Evolutionary conservation across 805 yeast species (phyloP).

Genomic region (Zygotorulaspora chibaensis): DNA sequence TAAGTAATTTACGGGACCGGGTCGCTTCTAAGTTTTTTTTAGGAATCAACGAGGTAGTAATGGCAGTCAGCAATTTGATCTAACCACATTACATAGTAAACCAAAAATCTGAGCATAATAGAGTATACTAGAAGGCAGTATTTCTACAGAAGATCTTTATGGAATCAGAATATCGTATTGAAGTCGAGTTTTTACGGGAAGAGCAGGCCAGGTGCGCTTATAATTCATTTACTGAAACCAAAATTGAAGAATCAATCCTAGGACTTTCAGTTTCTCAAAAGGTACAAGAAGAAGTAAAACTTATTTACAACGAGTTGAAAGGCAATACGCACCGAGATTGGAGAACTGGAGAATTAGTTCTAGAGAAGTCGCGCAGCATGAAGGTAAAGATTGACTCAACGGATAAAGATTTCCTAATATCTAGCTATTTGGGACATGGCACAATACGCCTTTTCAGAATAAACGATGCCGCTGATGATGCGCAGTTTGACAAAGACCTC

Average conservation of each 20-base stretch:
- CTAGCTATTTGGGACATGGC: conserved; percentile 68
- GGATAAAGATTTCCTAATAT: conserved; percentile 34
- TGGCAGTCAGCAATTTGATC: too few species aligned
- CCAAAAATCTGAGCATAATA: background rate
- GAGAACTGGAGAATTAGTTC: conserved; percentile 21
- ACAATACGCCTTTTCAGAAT: conserved; percentile 64
- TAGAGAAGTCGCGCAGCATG: conserved; percentile 8
- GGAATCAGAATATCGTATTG: conserved; percentile 12
- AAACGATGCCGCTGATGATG: conserved; percentile 36
- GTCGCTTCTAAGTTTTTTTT: too few species aligned
- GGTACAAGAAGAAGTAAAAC: background rate
- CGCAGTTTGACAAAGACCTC: conserved; percentile 12
- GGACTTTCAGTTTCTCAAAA: background rate
- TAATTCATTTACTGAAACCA: conserved; percentile 10
- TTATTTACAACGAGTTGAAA: background rate
- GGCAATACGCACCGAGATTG: background rate
- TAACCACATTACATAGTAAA: too few species aligned
- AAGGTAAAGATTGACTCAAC: conserved; percentile 3
- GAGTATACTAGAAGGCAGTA: too few species aligned
- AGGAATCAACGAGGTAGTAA: too few species aligned
- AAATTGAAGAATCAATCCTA: background rate
- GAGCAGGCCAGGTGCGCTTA: conserved; percentile 14
- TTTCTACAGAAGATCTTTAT: conserved; percentile 2
- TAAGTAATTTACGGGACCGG: too few species aligned
- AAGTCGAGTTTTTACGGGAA: conserved; percentile 14